phyloP scores from a whole-genome alignment of 169 alveolate species.

The Plasmodium vinckei region DNA sequence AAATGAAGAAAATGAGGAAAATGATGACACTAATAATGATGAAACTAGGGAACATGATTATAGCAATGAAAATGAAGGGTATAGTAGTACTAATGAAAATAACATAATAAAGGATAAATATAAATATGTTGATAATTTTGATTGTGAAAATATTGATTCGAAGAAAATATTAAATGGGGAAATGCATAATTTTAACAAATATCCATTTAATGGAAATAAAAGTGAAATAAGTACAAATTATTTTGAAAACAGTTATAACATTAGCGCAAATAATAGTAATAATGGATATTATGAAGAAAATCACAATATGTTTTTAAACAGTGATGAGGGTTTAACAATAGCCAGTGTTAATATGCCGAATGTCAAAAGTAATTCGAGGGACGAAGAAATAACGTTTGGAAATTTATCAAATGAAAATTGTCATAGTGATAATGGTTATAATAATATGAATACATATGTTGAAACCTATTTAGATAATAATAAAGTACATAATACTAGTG shows the following conservation, averaged over 20 bases:
- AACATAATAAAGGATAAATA: slow-evolving; percentile 36
- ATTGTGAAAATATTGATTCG: slow-evolving; percentile 10
- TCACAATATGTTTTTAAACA: slow-evolving; percentile 12
- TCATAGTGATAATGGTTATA: slow-evolving; percentile 43
- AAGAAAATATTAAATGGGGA: slow-evolving; percentile 34
- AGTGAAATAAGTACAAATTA: slow-evolving; percentile 63
- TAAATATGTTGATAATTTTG: slow-evolving; percentile 35
- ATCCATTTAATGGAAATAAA: slow-evolving; percentile 30
- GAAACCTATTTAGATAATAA: slow-evolving; percentile 31
- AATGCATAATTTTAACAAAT: slow-evolving; percentile 7
- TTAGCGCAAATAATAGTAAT: slow-evolving; percentile 44
- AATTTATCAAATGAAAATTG: slow-evolving; percentile 22
- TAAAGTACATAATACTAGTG: slow-evolving; percentile 20
- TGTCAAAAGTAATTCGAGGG: slow-evolving; percentile 13
- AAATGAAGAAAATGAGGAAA: background rate
- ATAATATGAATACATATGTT: slow-evolving; percentile 29
- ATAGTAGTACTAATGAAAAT: slow-evolving; percentile 42
- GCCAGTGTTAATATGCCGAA: slow-evolving; percentile 27
- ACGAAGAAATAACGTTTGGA: slow-evolving; percentile 17
- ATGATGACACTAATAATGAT: slow-evolving; percentile 41
- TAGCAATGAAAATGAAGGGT: slow-evolving; percentile 32
- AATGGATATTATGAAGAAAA: slow-evolving; percentile 43
- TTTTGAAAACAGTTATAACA: slow-evolving; percentile 62
- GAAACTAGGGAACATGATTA: slow-evolving; percentile 48
- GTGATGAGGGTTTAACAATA: slow-evolving; percentile 47